Conservation (phyloP, 140 eudicot genomes). For the Stevia rebaudiana region DNA sequence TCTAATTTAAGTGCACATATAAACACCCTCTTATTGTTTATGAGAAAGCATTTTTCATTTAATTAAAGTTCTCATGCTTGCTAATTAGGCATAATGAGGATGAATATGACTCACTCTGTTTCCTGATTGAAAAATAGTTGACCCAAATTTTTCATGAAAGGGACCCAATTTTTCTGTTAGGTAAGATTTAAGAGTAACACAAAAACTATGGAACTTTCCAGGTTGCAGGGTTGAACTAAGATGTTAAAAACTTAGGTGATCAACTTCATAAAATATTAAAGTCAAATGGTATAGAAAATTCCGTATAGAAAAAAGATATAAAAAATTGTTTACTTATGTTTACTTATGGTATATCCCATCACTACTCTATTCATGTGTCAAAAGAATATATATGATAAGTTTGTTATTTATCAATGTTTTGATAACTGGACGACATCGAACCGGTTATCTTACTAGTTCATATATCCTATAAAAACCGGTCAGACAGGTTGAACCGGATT, state of each 20-base stretch:
- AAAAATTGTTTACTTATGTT: neutral
- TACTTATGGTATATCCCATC: too few relatives aligned
- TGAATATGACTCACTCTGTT: neutral
- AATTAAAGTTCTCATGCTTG: neutral
- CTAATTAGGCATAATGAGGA: neutral
- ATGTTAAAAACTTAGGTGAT: conserved; percentile 17
- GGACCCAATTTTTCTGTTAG: conserved; percentile 33
- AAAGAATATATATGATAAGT: too few relatives aligned
- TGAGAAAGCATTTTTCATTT: too few relatives aligned
- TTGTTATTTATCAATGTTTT: too few relatives aligned
- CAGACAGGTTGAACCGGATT: too few relatives aligned
- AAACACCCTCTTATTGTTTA: neutral
- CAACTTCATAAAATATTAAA: conserved; percentile 3
- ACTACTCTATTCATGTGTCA: too few relatives aligned
- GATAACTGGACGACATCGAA: too few relatives aligned
- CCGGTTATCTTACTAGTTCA: too few relatives aligned
- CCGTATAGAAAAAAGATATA: neutral
- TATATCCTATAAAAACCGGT: too few relatives aligned
- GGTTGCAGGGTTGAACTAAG: conserved; percentile 11
- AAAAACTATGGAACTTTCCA: conserved; percentile 25
- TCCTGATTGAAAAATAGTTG: neutral
- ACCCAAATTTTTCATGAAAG: neutral
- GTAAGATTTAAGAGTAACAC: conserved; percentile 20
- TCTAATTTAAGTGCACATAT: neutral
- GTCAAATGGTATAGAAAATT: neutral